Evolutionary conservation across 129 eudicot species (phyloP), one percentile per base, ranked within the genome.

Genomic region (Apium graveolens): DNA sequence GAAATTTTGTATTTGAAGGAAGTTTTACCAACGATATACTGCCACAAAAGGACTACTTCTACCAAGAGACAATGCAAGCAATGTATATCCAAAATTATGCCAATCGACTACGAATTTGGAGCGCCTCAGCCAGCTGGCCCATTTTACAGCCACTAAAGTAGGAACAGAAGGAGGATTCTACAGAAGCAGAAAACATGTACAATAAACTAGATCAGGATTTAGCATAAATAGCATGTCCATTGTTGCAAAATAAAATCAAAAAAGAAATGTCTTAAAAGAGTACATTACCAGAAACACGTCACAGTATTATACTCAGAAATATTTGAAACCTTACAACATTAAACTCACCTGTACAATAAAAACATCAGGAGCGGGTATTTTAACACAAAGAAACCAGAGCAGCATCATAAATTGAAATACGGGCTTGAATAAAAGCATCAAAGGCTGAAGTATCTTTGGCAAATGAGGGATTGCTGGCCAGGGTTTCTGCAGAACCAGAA

Each of bases 141-240:
- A 95, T 84, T 91, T 95, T 11, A 90, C 98, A 49, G 91, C 96
- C 43, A 87, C 91, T 75, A 95, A 84, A 68, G 98, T 91, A 73
- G 98, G 98, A 84, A 95, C 97, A 63, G 96, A 91, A 46, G 97
- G 97, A 68, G 98, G 98, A 86, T 95, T 95, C 97, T 91, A 78
- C 80, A 83, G 24, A 82, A 75, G 66, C 77, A 78, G 69, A 79
- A 81, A 74, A 46, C 74, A 73, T 27, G 35, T 69, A 57, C 32
- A 26, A 60, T 26, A 38, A 60, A 11, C 26, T 44, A 74, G 29
- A 66, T 66, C 39, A 29, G 4, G 39, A 31, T 31, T 32, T 31
- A 66, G 39, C 24, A 66, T 31, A 66, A 24, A 31, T 13, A 65
- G 76, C 31, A 32, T 20, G 31, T 75, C 26, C n/a, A 27, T 46